A percentile compares a stretch with the other conserved stretches of the same genome.
These are phyloP conservation scores for Tausonia pullulans DNA, from an alignment of 1,284 basidiomycete species.

Conservation along the genomic window DNA sequence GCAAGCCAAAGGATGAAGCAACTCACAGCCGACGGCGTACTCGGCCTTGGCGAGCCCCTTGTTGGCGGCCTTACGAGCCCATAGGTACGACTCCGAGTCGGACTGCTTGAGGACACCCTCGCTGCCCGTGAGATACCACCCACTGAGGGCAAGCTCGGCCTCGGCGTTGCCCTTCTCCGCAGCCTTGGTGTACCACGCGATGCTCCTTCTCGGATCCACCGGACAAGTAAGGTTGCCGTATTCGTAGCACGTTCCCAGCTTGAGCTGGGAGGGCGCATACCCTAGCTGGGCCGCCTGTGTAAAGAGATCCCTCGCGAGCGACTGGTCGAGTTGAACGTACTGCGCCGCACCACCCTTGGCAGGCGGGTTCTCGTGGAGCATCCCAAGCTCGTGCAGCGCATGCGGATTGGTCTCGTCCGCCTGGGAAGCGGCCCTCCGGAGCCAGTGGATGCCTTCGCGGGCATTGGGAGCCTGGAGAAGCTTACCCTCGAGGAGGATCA, in stretches of 20 bases:
- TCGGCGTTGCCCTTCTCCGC: slow-evolving; percentile 91
- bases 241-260: slow-evolving; percentile 89
- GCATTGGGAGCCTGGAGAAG: slow-evolving; percentile 76
- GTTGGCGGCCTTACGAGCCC: slow-evolving; percentile 87
- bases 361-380: slow-evolving; percentile 64
- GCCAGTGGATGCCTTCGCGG: slow-evolving; percentile 87
- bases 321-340: slow-evolving; percentile 40
- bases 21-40: slow-evolving; percentile 74
- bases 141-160: slow-evolving; percentile 87
- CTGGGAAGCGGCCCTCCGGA: slow-evolving; percentile 87
- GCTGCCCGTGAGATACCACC: slow-evolving; percentile 93
- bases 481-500: slow-evolving; percentile 79
- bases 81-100: slow-evolving; percentile 93
- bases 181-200: slow-evolving; percentile 97
- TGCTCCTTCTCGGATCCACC: slow-evolving; percentile 82
- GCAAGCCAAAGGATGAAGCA: background rate
- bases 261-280: slow-evolving; percentile 88
- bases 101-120: slow-evolving; percentile 95
- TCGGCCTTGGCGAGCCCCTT: slow-evolving; percentile 88
- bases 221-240: slow-evolving; percentile 82
- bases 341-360: slow-evolving; percentile 13
- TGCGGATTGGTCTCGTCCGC: slow-evolving; percentile 98
- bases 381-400: slow-evolving; percentile 89
- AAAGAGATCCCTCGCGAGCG: slow-evolving; percentile 70
- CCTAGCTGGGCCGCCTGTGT: slow-evolving; percentile 88